Evolutionary conservation across 2,329 filamentous ascomycete genomes (phyloP), one percentile per base, ranked within the genome.

Genomic region (Xylariaceae sp.): DNA sequence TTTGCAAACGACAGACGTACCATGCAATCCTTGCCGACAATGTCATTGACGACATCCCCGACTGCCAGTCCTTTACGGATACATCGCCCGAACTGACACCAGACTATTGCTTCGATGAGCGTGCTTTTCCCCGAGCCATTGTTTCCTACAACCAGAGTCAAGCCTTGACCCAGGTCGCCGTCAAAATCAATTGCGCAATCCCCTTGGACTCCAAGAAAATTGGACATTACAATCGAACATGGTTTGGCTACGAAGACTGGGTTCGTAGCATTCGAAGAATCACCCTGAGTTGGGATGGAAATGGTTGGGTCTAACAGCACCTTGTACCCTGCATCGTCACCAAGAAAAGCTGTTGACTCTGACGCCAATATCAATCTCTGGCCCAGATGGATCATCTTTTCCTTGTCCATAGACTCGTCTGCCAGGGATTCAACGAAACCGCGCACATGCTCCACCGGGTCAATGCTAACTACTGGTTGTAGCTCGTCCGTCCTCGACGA

Each of bases 101-200:
- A 74, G 2, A 67, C 66, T 18, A 73, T 67, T 13, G 72, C 72
- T 57, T 74, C 72, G 15, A 73, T 63, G 1, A 74, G 41, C 1
- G 70, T 72, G 62, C 70, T 72, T 59, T 73, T 73, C 4, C 71
- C 71, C 1, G 71, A 63, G 2, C 71, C 71, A 50, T 73, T 73
- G 30, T 57, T 52, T 8, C 72, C 72, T 6, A 69, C 65, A 10
- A 73, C 58, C 10, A 73, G 68, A 15, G 65, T 67, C 15, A 72
- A 62, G 4, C 71, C 71, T 4, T 57, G 67, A 15, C 59, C 64
- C 7, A 72, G 53, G 13, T 68, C 60, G 4, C 53, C 48, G 23
- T 61, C 57, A 55, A 73, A 72, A 56, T 72, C 64, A 39, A 74
- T 59, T 4, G 49, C 61, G 23, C 71, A 61, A 13, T 66, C 66